phyloP scores from a whole-genome alignment of 345 rosid genomes.

The Gossypium rotundifolium region DNA sequence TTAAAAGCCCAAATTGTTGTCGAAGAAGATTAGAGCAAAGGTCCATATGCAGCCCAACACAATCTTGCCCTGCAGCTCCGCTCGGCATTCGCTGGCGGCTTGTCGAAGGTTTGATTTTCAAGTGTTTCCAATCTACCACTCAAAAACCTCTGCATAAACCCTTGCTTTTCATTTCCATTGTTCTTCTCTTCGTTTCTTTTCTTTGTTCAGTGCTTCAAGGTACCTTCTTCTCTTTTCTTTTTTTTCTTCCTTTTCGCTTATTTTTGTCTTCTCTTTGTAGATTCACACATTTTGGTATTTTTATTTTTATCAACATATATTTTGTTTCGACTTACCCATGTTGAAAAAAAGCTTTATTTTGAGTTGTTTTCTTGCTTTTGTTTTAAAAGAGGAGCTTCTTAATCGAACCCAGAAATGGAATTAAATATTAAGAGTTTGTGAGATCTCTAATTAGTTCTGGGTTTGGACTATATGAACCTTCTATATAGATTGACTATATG shows the following conservation, averaged over 20 bases:
- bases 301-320: not conserved
- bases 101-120: not conserved
- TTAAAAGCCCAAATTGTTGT: not conserved
- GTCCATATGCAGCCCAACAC: not conserved
- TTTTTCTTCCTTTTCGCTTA: not conserved
- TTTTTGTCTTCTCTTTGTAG: not conserved
- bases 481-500: not conserved
- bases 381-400: not conserved
- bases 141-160: conserved; percentile 1
- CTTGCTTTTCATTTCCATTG: not conserved
- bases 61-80: not conserved
- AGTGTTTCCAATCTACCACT: not conserved
- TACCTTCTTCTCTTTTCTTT: not conserved
- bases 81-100: not conserved
- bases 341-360: not conserved
- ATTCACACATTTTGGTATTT: not conserved
- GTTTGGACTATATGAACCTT: not conserved
- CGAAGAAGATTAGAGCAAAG: not conserved
- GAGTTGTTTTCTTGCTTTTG: not conserved
- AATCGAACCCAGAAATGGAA: not conserved
- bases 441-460: not conserved
- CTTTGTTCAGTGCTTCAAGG: not conserved
- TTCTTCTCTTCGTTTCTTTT: not conserved
- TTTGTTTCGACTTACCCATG: not conserved
- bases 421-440: not conserved